Percentiles rank a stretch among this genome's conserved stretches.
Evolutionary conservation across 805 yeast genomes (phyloP).

Genomic region (Yamadazyma philogaea): DNA sequence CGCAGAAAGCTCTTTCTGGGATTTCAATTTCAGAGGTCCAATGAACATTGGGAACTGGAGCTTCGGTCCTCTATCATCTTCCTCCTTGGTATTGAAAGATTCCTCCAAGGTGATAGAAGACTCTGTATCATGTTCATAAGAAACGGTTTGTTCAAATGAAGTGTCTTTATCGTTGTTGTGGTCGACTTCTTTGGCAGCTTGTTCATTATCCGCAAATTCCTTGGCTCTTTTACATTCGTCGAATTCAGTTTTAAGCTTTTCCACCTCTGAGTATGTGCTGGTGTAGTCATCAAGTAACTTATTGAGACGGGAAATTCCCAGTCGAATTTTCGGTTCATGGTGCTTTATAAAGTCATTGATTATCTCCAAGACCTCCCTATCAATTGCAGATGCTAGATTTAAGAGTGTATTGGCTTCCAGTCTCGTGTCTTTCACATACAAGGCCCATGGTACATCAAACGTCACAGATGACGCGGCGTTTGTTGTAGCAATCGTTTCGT

Average conservation of each 20-base stretch:
- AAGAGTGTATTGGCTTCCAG: constrained; percentile 23
- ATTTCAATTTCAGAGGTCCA: constrained; percentile 23
- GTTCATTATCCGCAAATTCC: constrained; percentile 25
- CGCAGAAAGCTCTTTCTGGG: constrained; percentile 18
- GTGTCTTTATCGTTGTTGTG: not conserved
- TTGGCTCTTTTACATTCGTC: constrained; percentile 29
- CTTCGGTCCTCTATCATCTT: constrained; percentile 3
- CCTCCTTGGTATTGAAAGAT: constrained; percentile 2
- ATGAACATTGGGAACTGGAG: constrained; percentile 30
- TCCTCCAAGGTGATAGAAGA: constrained; percentile 3
- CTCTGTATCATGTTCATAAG: constrained; percentile 2
- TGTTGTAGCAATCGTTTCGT: not conserved
- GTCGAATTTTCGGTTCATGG: constrained; percentile 33
- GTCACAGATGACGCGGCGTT: constrained; percentile 3
- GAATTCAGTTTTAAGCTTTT: constrained; percentile 27
- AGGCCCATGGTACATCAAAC: constrained; percentile 6
- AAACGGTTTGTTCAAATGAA: not conserved
- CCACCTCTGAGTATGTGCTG: constrained; percentile 22
- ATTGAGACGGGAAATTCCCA: constrained; percentile 21
- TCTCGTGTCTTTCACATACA: constrained; percentile 20
- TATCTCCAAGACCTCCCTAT: constrained; percentile 29
- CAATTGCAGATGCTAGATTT: constrained; percentile 31
- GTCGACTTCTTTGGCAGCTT: constrained; percentile 5
- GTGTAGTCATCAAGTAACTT: constrained; percentile 26
- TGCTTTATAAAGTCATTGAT: constrained; percentile 34